Conservation (phyloP, 257 asterid species). For the Solanum chiquidenum region DNA sequence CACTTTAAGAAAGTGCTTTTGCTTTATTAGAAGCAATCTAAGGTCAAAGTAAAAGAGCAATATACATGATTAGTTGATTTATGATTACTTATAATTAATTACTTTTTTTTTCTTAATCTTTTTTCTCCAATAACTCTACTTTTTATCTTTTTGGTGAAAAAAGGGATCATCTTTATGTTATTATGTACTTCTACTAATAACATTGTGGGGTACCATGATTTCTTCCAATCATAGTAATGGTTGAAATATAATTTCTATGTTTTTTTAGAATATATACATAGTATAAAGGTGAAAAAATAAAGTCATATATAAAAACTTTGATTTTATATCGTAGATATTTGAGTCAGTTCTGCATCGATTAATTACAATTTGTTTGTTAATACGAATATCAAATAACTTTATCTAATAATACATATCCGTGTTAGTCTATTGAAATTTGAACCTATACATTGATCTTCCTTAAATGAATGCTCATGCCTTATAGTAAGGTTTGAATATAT, state of each 20-base stretch:
- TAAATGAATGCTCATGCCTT: neutral
- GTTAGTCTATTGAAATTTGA: too few relatives aligned
- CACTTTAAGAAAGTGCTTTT: neutral
- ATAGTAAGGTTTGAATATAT: neutral
- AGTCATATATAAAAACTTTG: neutral
- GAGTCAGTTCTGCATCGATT: neutral
- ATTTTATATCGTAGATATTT: neutral
- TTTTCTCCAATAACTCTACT: neutral
- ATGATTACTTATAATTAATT: neutral
- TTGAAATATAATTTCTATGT: neutral
- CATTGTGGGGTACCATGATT: neutral
- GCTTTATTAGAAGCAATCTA: neutral
- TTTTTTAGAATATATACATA: neutral
- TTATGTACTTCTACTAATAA: neutral
- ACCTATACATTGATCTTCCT: neutral
- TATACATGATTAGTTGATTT: neutral
- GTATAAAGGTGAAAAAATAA: neutral
- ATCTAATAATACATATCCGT: neutral
- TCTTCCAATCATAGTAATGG: neutral
- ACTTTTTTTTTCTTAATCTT: neutral
- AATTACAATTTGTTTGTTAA: accelerated
- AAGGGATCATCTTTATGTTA: neutral
- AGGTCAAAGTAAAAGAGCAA: neutral
- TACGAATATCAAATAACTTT: neutral
- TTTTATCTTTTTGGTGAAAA: neutral